Base-by-base conservation (phyloP, 2,329 filamentous ascomycete genomes). In the Cytospora mali region DNA sequence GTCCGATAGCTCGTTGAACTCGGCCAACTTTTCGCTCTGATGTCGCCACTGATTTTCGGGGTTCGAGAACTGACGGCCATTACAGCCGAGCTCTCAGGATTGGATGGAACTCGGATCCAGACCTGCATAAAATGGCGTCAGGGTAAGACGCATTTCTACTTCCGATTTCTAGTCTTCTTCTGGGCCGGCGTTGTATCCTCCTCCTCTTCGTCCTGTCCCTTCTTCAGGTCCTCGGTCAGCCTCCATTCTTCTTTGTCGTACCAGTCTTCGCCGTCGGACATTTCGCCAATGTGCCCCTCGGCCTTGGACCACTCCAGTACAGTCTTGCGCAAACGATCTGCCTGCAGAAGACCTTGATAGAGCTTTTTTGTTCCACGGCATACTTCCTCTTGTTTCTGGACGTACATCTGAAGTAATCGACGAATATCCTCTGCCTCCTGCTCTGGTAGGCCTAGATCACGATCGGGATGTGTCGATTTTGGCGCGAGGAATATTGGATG, bases 221-320 rank as follows among this genome's bases (percentile, higher is more conserved):
- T 95, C 73, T 91, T 89, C 9, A 94, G 76, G 68, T 91, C 88
- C 65, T 90, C 88, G 10, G 85, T 83, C 55, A 95, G 74, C 0
- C 84, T 85, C 90, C 91, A 94, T 76, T 92, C 89, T 58, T 92
- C 88, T 71, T 85, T 85, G 74, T 96, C 92, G 71, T 93, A 93
- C 90, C 91, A 96, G 73, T 96, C 92, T 78, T 96, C 92, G 13
- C 91, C 91, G 72, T 96, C 92, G 56, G 89, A 93, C 88, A 95
- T 88, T 73, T 93, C 90, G 1, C 87, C 85, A 58, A 80, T 81
- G 70, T 94, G 91, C 25, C 84, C 90, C 76, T 94, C 91, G 1
- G 91, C 88, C 72, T 92, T 92, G 68, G 88, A 84, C 88, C 90
- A 93, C 68, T 85, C 84, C 72, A 89, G 82, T 3, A 95, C 90